Evolutionary conservation across 2,329 filamentous ascomycete species (phyloP).

Genomic region (Fusarium keratoplasticum): DNA sequence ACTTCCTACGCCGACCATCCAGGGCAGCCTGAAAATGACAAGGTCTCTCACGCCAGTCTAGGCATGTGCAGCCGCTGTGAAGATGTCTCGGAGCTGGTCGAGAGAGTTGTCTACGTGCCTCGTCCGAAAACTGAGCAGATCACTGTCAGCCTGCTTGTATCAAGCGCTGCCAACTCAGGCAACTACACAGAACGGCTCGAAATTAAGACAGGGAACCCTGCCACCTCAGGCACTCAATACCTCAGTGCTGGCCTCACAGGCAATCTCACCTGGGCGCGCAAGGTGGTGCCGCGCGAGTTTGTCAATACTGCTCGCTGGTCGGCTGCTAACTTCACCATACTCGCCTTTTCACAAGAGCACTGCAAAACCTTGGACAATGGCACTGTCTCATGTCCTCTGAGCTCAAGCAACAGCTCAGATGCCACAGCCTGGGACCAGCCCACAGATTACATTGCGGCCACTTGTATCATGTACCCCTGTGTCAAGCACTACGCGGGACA

Average conservation of each 20-base stretch:
- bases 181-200: neutral
- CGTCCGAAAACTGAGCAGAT: neutral
- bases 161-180: neutral
- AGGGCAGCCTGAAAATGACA: neutral
- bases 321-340: neutral
- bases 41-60: slow-evolving; percentile 3
- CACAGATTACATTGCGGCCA: slow-evolving; percentile 7
- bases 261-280: slow-evolving; percentile 2
- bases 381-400: slow-evolving; percentile 2
- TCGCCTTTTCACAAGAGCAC: slow-evolving; percentile 2
- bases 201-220: neutral
- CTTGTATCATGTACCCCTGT: slow-evolving; percentile 12
- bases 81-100: neutral
- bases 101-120: neutral
- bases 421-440: neutral
- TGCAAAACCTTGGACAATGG: neutral
- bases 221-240: neutral
- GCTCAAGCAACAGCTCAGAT: neutral
- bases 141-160: neutral
- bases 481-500: slow-evolving; percentile 6
- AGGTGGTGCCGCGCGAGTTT: neutral
- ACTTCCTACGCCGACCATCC: neutral
- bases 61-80: slow-evolving; percentile 10
- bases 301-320: slow-evolving; percentile 4
- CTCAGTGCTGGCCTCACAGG: neutral